Evolutionary conservation across 495 filamentous ascomycete genomes (phyloP).

Genomic region (Penicillium pancosmium): DNA sequence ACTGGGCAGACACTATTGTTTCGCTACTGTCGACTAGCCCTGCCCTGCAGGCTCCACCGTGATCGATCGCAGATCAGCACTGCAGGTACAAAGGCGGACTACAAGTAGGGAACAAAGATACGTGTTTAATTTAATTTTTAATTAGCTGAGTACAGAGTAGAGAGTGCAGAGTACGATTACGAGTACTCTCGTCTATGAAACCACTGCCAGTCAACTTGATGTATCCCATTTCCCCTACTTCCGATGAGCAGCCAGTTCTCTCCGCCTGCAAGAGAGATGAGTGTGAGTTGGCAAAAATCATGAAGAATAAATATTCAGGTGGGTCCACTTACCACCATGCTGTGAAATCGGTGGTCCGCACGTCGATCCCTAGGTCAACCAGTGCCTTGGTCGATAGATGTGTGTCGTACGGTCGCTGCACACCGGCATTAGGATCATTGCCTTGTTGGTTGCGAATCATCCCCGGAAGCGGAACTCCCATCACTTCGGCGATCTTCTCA

Average conservation of each 20-base stretch:
- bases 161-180: background rate
- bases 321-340: conserved; percentile 75
- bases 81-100: background rate
- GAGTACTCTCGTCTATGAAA: background rate
- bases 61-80: conserved; percentile 6
- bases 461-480: conserved; percentile 71
- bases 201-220: background rate
- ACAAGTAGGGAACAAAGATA: no score
- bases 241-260: conserved; percentile 41
- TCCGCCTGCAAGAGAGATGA: conserved; percentile 33
- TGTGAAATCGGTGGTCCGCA: conserved; percentile 73
- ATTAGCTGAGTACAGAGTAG: background rate
- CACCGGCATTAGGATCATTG: conserved; percentile 72
- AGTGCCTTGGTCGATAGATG: conserved; percentile 80
- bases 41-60: background rate
- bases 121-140: background rate
- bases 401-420: conserved; percentile 86
- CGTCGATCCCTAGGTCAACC: conserved; percentile 74
- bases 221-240: conserved; percentile 25
- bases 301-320: background rate
- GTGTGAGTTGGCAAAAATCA: background rate
- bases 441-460: conserved; percentile 74
- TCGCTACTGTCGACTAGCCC: conserved; percentile 2
- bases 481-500: conserved; percentile 75
- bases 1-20: conserved; percentile 1